Conservation (phyloP, 495 filamentous ascomycete genomes). For the Talaromyces trachyspermus region DNA sequence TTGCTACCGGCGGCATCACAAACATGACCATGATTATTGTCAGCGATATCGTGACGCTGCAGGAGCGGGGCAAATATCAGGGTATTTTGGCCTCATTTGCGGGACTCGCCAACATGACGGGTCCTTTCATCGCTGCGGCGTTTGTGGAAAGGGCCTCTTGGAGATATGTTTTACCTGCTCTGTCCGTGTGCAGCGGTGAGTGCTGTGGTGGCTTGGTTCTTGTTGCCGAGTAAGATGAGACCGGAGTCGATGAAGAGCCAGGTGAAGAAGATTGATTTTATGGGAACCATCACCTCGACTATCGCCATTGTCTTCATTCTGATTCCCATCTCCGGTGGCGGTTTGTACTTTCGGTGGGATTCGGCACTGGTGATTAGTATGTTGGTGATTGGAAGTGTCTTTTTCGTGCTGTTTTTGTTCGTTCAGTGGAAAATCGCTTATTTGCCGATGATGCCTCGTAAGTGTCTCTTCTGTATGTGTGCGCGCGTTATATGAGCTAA, state of each 20-base stretch:
- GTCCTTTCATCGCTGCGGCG: constrained; percentile 37
- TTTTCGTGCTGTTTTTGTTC: constrained; percentile 41
- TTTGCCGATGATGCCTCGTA: constrained; percentile 55
- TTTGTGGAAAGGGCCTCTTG: constrained; percentile 39
- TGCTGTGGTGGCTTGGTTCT: constrained; percentile 33
- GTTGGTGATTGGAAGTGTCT: constrained; percentile 44
- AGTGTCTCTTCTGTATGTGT: constrained; percentile 10
- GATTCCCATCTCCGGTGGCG: constrained; percentile 57
- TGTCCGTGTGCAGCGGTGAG: constrained; percentile 33
- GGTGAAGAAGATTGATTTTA: constrained; percentile 49
- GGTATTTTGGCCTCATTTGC: constrained; percentile 37
- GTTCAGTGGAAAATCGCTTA: constrained; percentile 51
- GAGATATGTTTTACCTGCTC: constrained; percentile 43
- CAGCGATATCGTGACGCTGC: constrained; percentile 40
- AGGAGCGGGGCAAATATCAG: constrained; percentile 40
- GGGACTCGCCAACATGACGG: constrained; percentile 36
- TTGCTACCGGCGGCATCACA: constrained; percentile 46
- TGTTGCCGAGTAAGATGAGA: constrained; percentile 33
- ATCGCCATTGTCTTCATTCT: constrained; percentile 49
- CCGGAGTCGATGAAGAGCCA: constrained; percentile 33
- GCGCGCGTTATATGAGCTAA: constrained; percentile 13
- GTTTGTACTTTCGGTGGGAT: constrained; percentile 52
- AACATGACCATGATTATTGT: constrained; percentile 46
- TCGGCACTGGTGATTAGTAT: constrained; percentile 57
- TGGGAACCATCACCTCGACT: constrained; percentile 41